Evolutionary conservation across 176 grass and related monocot species (phyloP), one percentile per base, ranked within the genome.

Genomic region (Puya raimondii): DNA sequence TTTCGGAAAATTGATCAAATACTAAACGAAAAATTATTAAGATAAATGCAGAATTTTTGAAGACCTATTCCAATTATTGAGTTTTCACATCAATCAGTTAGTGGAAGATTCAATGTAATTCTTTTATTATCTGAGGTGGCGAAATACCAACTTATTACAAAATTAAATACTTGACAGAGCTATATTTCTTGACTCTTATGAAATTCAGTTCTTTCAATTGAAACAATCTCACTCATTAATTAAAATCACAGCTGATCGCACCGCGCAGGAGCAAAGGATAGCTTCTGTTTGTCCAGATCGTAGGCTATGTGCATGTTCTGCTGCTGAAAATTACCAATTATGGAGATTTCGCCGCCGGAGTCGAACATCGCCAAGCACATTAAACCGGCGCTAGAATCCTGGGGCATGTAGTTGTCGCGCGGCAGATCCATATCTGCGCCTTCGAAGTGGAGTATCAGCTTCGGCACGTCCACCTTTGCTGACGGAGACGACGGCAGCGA

Each of bases 301-400:
- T 75, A 93, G 10, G 79, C 83, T 10, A 86, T 70, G 22, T 81
- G 86, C 20, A 93, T 61, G 59, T 93, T 79, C 71, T 81, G 86
- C 76, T 89, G 86, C 64, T 85, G 81, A 67, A 89, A 29, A 78
- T 81, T 93, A 0, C 86, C 86, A 0, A 92, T 59, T 26, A 92
- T 84, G 0, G 73, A 70, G 25, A 77, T 1, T 22, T 69, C 57
- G 18, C 48, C 11, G 54, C n/a, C 47, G 23, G 48, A 18, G n/a
- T 63, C 15, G 0, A 51, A 4, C 48, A 96, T 10, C n/a, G 65
- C 72, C 7, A 87, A 48, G 59, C 88, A 91, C 53, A 68, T 15
- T 57, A 76, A 49, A 67, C 63, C 53, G 70, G 1, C 75, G 49
- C 15, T 61, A 64, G 0, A 11, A 69, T 15, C 66, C 82, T 12